Percentiles rank a stretch among this genome's conserved stretches.
Conservation (phyloP, 208 protist genomes). For the Entamoeba nuttalli region DNA sequence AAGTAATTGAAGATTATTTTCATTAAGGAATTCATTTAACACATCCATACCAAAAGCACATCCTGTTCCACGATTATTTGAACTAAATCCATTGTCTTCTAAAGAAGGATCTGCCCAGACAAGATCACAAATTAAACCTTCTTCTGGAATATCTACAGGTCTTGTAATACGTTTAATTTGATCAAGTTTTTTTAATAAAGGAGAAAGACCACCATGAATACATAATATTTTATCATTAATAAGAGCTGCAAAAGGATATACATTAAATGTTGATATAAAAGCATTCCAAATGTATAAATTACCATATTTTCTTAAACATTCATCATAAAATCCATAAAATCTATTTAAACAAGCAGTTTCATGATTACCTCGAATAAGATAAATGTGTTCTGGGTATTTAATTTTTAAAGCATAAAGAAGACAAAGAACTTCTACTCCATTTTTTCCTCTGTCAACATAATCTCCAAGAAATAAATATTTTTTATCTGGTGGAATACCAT, state of each 20-base stretch:
- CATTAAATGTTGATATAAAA: neutral
- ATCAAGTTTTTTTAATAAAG: slow-evolving; percentile 78
- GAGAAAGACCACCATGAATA: slow-evolving; percentile 86
- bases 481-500: neutral
- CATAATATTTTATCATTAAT: slow-evolving; percentile 98
- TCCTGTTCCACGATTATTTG: slow-evolving; percentile 89
- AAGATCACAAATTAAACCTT: slow-evolving; percentile 90
- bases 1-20: slow-evolving; percentile 94
- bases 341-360: slow-evolving; percentile 5
- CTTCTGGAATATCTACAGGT: slow-evolving; percentile 92
- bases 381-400: neutral
- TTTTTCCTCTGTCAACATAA: no score
- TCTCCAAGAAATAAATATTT: neutral
- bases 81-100: slow-evolving; percentile 75
- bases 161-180: slow-evolving; percentile 80
- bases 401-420: slow-evolving; percentile 20
- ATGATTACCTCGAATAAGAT: slow-evolving; percentile 24
- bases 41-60: slow-evolving; percentile 91
- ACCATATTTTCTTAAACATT: slow-evolving; percentile 36
- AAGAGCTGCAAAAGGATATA: slow-evolving; percentile 79
- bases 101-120: slow-evolving; percentile 93
- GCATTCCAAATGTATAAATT: neutral
- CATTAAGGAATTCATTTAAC: slow-evolving; percentile 85
- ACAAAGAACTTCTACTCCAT: slow-evolving; percentile 39
- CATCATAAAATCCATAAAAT: slow-evolving; percentile 18